Evolutionary conservation across 768 basidiomycete species (phyloP), one percentile per base, ranked within the genome.

Genomic region (Filobasidium floriforme): DNA sequence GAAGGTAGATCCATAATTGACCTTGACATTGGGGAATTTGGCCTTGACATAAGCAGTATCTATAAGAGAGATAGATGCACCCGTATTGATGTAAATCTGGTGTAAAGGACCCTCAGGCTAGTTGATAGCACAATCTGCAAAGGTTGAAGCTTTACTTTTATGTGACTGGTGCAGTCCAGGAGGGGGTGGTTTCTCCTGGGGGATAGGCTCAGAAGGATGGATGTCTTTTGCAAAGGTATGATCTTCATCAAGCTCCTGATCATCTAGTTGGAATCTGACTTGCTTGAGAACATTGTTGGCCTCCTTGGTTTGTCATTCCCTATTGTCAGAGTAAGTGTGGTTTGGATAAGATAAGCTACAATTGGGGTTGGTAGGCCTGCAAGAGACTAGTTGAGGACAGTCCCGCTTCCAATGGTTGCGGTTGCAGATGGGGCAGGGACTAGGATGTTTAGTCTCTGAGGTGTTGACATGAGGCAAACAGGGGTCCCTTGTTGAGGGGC

Each of bases 401-500:
- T 63, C 26, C 11, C 28, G 6, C 37, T 44, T 40, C 59, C 65
- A 66, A 28, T 66, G 65, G 28, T 32, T 61, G 14, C 60, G 37
- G 6, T 29, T 29, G 41, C 60, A 61, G 12, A 18, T 61, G 26
- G 12, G n/a, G 41, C 60, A 61, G 41, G 60, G 60, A 24, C 40
- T 41, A 22, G 60, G 60, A 11, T 29, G 60, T 14, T 41, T 14
- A 18, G 19, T 41, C 3, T 44, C 32, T 22, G 64, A 7, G 4
- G 32, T 10, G 18, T 60, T 49, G 7, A 40, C 15, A 26, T 60
- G 41, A 46, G 59, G 32, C 43, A 10, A 19, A 19, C 19, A 44
- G 10, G 19, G 10, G 43, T 10, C 43, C 43, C 43, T 44, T n/a
- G n/a, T n/a, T 43, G 18, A n/a, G 22, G 37, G 22, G 41, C n/a